phyloP scores from a whole-genome alignment of 768 basidiomycete species.

The Lanmaoa pseudosensibilis region DNA sequence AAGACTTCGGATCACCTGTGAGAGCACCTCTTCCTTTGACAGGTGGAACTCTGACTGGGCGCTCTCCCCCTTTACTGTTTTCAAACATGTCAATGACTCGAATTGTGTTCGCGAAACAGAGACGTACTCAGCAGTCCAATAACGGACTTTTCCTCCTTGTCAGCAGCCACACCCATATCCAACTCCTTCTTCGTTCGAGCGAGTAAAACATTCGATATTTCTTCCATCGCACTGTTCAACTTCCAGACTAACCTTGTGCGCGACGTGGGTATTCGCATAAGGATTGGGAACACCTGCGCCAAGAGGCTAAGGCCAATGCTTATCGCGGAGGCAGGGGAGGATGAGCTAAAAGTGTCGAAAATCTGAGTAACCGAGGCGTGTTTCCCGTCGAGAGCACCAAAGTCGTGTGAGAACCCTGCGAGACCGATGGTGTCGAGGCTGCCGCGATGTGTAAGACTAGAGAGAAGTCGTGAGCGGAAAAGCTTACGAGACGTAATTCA shows the following conservation, averaged over 20 bases:
- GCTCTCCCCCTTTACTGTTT: slow-evolving; percentile 39
- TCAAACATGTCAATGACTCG: neutral
- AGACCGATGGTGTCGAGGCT: slow-evolving; percentile 61
- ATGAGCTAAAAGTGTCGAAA: slow-evolving; percentile 38
- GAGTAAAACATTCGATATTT: slow-evolving; percentile 42
- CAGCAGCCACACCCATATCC: slow-evolving; percentile 21
- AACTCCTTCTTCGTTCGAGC: slow-evolving; percentile 37
- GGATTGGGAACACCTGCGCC: slow-evolving; percentile 36
- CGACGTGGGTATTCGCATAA: slow-evolving; percentile 39
- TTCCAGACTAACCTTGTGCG: slow-evolving; percentile 30
- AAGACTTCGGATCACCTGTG: slow-evolving; percentile 17
- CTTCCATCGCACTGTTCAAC: slow-evolving; percentile 37
- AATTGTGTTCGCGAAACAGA: neutral
- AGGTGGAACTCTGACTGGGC: slow-evolving; percentile 25
- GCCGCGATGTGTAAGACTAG: neutral
- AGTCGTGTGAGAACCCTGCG: slow-evolving; percentile 62
- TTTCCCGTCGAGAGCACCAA: slow-evolving; percentile 53
- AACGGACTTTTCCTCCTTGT: slow-evolving; percentile 27
- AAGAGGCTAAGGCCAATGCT: slow-evolving; percentile 37
- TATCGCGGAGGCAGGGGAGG: slow-evolving; percentile 23
- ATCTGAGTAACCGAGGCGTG: slow-evolving; percentile 39
- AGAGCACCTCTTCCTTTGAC: slow-evolving; percentile 29
- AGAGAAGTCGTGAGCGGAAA: neutral
- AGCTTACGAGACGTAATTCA: slow-evolving; percentile 36
- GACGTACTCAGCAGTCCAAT: slow-evolving; percentile 28